Evolutionary conservation across 495 filamentous ascomycete species (phyloP).

Genomic region (Jackrogersella minutella): DNA sequence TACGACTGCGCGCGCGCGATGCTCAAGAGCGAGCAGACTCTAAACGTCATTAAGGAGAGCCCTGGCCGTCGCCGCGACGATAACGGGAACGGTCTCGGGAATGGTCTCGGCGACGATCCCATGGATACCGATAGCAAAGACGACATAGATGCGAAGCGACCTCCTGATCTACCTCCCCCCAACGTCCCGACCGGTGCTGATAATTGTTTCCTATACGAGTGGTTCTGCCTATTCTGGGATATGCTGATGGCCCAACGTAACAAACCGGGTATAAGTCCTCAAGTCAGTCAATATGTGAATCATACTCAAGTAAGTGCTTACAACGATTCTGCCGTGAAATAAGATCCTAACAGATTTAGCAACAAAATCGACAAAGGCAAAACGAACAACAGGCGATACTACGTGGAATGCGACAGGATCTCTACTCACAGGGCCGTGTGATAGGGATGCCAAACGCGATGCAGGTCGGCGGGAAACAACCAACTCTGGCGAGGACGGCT

Average conservation of each 20-base stretch:
- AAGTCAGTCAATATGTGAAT: slow-evolving; percentile 73
- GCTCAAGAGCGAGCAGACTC: slow-evolving; percentile 65
- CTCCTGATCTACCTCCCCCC: slow-evolving; percentile 80
- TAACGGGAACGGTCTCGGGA: slow-evolving; percentile 65
- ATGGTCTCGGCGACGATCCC: slow-evolving; percentile 78
- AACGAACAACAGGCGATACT: slow-evolving; percentile 73
- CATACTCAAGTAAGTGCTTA: slow-evolving; percentile 76
- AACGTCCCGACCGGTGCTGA: slow-evolving; percentile 68
- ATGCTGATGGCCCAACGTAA: slow-evolving; percentile 82
- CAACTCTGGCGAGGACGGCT: slow-evolving; percentile 72
- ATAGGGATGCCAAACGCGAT: slow-evolving; percentile 62
- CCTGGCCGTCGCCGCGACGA: slow-evolving; percentile 69
- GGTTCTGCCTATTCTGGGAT: slow-evolving; percentile 98
- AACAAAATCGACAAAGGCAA: slow-evolving; percentile 72
- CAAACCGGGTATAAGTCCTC: slow-evolving; percentile 59
- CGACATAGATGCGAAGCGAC: slow-evolving; percentile 71
- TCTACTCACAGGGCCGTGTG: slow-evolving; percentile 60
- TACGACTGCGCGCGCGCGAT: slow-evolving; percentile 80
- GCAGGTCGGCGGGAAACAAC: slow-evolving; percentile 52
- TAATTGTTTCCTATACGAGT: slow-evolving; percentile 86
- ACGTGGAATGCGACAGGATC: slow-evolving; percentile 68
- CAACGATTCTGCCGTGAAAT: background rate
- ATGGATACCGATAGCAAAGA: slow-evolving; percentile 88
- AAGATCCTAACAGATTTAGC: slow-evolving; percentile 49
- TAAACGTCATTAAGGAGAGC: slow-evolving; percentile 64